Evolutionary conservation across 306 rosid species (phyloP).

Genomic region (Bauhinia variegata): DNA sequence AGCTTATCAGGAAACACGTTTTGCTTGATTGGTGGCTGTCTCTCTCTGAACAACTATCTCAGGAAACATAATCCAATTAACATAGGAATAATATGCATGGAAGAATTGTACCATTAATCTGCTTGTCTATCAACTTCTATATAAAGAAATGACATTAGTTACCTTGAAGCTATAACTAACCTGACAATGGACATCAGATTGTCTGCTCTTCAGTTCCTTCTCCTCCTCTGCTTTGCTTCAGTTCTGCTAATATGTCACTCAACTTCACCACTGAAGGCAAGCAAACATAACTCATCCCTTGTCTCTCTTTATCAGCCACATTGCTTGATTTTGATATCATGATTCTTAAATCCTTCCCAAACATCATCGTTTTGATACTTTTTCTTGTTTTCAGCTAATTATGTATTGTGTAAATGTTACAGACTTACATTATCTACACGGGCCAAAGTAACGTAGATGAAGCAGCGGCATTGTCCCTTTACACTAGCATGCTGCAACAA

Average conservation of each 20-base stretch:
- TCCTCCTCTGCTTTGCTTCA: neutral
- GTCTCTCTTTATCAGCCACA: neutral
- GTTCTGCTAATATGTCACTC: neutral
- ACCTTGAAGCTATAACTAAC: neutral
- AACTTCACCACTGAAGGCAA: slow-evolving; percentile 2
- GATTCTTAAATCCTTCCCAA: too few species aligned
- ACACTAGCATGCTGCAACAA: slow-evolving; percentile 42
- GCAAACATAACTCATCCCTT: neutral
- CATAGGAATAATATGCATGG: neutral
- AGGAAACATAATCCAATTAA: too few species aligned
- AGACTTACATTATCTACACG: slow-evolving; percentile 51
- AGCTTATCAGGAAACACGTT: too few species aligned
- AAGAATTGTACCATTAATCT: too few species aligned
- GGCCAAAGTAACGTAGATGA: slow-evolving; percentile 23
- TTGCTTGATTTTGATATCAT: too few species aligned
- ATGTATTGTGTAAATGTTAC: slow-evolving; percentile 1
- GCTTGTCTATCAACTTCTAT: too few species aligned
- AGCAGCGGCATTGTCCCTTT: slow-evolving; percentile 26
- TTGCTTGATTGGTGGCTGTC: too few species aligned
- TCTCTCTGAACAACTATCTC: too few species aligned
- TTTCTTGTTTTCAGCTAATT: neutral
- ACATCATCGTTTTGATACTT: neutral
- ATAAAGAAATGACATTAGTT: neutral
- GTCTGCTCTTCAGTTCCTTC: slow-evolving; percentile 1
- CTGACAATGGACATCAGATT: neutral